Base-by-base conservation (phyloP, 2,329 filamentous ascomycete genomes). In the Lecanicillium sp. region DNA sequence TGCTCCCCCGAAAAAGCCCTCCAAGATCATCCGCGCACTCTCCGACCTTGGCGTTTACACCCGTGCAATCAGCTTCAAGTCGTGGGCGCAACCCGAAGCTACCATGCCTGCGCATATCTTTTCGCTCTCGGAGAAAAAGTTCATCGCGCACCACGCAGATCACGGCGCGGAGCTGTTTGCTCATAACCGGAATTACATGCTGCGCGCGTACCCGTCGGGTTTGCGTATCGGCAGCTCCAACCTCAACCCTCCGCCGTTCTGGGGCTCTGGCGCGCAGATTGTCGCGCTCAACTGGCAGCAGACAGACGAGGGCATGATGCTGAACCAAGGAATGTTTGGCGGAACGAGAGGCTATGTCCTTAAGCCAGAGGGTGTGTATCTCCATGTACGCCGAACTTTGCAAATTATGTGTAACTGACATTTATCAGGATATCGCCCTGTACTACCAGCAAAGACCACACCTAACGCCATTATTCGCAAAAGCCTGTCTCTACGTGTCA, bases 201-300 rank as follows among this genome's bases (percentile, higher is more conserved):
- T 96, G 86, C 81, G 91, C 15, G 85, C 88, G 0, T 96, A 95
- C 58, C 91, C 90, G 0, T 89, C 86, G 29, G 88, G 87, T 1
- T 74, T 90, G 49, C 81, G 90, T 6, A 82, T 96, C 44, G 77
- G 80, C 51, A 95, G 88, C 0, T 93, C 87, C 1, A 97, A 96
- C 61, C 73, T 94, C 11, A 88, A 95, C 56, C 90, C 91, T 4
- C 79, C 82, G 1, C 75, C 84, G 3, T 93, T 90, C 66, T 96
- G 90, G 90, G 78, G 88, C 26, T 84, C 87, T 54, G 90, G 90
- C 12, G 84, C 94, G 3, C 90, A 96, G 65, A 84, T 96, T 56
- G 89, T 94, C 2, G 90, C 90, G 0, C 72, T 97, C 52, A 96
- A 96, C 67, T 97, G 90, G 88, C 90, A 97, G 66, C 84, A 83